Conservation (phyloP, 2,329 filamentous ascomycete species). For the Westerdykella aurantiaca region DNA sequence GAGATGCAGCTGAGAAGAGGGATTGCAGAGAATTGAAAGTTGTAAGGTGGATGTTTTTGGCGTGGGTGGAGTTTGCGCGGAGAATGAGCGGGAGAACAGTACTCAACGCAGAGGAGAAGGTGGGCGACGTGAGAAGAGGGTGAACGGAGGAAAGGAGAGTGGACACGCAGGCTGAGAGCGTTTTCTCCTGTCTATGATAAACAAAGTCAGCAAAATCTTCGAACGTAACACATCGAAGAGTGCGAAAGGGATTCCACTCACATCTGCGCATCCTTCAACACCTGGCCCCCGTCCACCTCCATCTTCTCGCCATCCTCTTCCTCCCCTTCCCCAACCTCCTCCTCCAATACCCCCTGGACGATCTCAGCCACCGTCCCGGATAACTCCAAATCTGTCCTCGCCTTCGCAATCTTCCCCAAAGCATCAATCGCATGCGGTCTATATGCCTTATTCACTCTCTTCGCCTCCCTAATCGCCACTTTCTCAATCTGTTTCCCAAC, state of each 20-base stretch:
- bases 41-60: constrained; percentile 16
- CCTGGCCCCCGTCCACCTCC: constrained; percentile 29
- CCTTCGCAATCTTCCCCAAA: constrained; percentile 66
- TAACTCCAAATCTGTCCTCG: constrained; percentile 63
- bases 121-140: constrained; percentile 9
- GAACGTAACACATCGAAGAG: background rate
- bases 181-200: constrained; percentile 17
- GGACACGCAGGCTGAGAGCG: constrained; percentile 17
- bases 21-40: constrained; percentile 19
- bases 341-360: constrained; percentile 49
- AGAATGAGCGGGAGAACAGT: constrained; percentile 11
- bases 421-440: constrained; percentile 67
- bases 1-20: constrained; percentile 15
- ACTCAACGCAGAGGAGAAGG: background rate
- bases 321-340: constrained; percentile 12
- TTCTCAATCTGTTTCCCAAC: constrained; percentile 60
- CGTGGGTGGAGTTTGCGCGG: constrained; percentile 17
- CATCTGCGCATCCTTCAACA: constrained; percentile 17
- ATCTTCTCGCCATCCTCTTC: constrained; percentile 23
- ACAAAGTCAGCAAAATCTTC: constrained; percentile 1
- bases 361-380: constrained; percentile 61
- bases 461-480: constrained; percentile 75
- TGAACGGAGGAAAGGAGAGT: constrained; percentile 16
- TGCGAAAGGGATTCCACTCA: constrained; percentile 6
- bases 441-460: constrained; percentile 83